Conservation (phyloP, 495 filamentous ascomycete genomes). For the Trichocladium antarcticum region DNA sequence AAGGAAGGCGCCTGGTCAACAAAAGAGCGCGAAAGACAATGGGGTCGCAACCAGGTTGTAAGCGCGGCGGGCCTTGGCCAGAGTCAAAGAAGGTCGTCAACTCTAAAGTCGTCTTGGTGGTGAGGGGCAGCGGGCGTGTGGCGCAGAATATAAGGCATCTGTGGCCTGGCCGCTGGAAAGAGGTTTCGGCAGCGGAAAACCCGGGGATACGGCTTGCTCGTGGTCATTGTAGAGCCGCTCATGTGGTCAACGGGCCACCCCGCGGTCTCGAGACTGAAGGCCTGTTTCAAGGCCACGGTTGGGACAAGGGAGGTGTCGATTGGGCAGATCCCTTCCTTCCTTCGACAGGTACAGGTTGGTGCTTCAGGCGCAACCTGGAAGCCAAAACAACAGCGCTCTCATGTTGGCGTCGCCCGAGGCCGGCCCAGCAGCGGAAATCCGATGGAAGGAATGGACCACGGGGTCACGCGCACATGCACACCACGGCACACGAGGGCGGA, state of each 20-base stretch:
- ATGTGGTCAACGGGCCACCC: conserved; percentile 9
- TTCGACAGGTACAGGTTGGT: not conserved
- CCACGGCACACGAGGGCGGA: not conserved
- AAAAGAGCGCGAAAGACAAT: not conserved
- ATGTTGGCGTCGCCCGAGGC: conserved; percentile 2
- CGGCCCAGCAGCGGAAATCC: not conserved
- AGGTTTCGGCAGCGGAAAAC: not conserved
- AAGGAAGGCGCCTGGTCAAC: not conserved
- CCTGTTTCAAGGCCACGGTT: conserved; percentile 15
- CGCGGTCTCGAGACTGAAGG: conserved; percentile 15
- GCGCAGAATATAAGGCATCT: conserved; percentile 20
- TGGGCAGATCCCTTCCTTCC: conserved; percentile 1
- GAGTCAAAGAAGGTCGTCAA: conserved; percentile 6
- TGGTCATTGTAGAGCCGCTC: conserved; percentile 3
- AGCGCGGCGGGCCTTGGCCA: conserved; percentile 4
- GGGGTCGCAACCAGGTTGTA: not conserved
- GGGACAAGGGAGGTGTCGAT: conserved; percentile 13
- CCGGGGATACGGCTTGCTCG: not conserved
- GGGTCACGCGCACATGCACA: conserved; percentile 7
- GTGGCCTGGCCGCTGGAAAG: conserved; percentile 1
- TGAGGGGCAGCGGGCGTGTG: conserved; percentile 14
- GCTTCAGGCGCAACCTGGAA: too few relatives aligned
- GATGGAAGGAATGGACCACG: conserved; percentile 6
- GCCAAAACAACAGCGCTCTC: not conserved
- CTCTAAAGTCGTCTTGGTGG: conserved; percentile 1